Base-by-base conservation (phyloP, 2,329 filamentous ascomycete species). In the Hypocrella siamensis region DNA sequence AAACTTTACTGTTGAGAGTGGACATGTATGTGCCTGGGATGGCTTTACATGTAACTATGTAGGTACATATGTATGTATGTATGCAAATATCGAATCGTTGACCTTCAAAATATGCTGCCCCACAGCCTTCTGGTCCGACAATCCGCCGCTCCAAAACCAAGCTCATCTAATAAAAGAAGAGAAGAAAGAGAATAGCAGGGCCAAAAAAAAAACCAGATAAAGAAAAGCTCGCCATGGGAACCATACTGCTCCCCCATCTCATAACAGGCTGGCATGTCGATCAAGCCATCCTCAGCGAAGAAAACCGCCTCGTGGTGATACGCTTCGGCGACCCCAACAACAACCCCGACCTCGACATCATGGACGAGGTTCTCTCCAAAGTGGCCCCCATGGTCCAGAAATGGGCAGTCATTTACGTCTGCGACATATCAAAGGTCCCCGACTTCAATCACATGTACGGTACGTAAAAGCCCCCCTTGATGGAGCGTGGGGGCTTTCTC, bases 381-480 rank as follows among this genome's bases (percentile, higher is more conserved):
- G 92, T 98, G 48, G 84, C 88, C 36, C 85, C 96, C 52, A 73
- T 75, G 28, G 84, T 98, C 40, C 92, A 93, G 62, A 93, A 86
- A 62, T 93, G 90, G 51, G 80, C 81, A 35, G 80, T 80, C 53
- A 79, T 96, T 53, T 96, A 96, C 58, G 70, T 92, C 32, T 94
- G 86, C 67, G 86, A 96, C 53, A 77, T 92, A 46, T 82, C 93
- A 50, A 70, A 85, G 53, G 81, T 93, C 5, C 81, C 82, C 35
- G 84, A 93, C 54, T 94, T 93, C 64, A 94, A 90, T 53, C 74
- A 80, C 48, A 96, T 96, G 88, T 94, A 94, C 65, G 75, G 42
- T 66, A 60, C 44, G 53, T 40, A 19, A 9, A 21, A 21, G 12
- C 19, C 8, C 18, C 30, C 32, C 35, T 31, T 31, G 21, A 22